Evolutionary conservation across 2,329 filamentous ascomycete species (phyloP).

Genomic region (Remersonia thermophila): DNA sequence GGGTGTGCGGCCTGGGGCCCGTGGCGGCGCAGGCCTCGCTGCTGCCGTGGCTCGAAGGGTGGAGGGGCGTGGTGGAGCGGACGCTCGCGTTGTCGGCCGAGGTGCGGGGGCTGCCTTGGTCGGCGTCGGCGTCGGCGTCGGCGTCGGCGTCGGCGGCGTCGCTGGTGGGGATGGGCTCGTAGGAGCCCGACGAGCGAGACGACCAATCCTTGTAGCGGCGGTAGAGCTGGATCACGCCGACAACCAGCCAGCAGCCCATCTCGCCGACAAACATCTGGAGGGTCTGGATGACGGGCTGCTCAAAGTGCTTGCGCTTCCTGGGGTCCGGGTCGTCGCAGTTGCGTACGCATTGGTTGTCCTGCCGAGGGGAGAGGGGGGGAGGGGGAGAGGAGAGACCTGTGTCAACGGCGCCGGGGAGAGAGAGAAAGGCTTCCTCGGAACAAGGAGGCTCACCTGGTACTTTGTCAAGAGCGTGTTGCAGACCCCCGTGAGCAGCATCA

Average conservation of each 20-base stretch:
- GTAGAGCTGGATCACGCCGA: conserved; percentile 58
- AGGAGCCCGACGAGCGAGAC: conserved; percentile 36
- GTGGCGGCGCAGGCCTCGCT: conserved; percentile 25
- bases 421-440: neutral
- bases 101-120: conserved; percentile 26
- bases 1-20: conserved; percentile 22
- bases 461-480: conserved; percentile 97
- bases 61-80: conserved; percentile 31
- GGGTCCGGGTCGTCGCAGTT: conserved; percentile 66
- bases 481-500: conserved; percentile 94
- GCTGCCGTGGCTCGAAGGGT: conserved; percentile 23
- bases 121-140: conserved; percentile 29
- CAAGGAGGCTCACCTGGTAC: conserved; percentile 59
- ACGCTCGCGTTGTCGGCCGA: conserved; percentile 33
- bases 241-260: conserved; percentile 88
- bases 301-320: conserved; percentile 59
- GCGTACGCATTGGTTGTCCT: conserved; percentile 95
- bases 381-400: too few species aligned
- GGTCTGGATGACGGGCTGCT: conserved; percentile 93
- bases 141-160: too few species aligned
- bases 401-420: too few species aligned
- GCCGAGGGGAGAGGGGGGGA: neutral
- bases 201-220: conserved; percentile 32
- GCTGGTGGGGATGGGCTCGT: conserved; percentile 48
- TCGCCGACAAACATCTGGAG: conserved; percentile 98